A percentile compares a stretch with the other conserved stretches of the same genome.
Evolutionary conservation across 2,329 filamentous ascomycete genomes (phyloP).

Genomic region (Aspergillus puulaauensis): DNA sequence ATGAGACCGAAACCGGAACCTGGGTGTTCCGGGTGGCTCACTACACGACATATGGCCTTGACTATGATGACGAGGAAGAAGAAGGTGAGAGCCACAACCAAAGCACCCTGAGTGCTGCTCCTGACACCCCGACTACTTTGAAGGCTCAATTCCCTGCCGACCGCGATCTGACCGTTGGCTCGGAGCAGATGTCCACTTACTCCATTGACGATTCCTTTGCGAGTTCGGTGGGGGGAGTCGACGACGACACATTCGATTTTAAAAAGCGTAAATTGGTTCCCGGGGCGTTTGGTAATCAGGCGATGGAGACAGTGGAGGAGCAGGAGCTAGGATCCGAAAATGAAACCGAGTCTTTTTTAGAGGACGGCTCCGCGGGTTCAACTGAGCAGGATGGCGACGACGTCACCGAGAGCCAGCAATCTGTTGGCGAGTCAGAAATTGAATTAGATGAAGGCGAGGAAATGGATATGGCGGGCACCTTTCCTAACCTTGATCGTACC

Average conservation of each 20-base stretch:
- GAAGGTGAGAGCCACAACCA: slow-evolving; percentile 54
- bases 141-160: slow-evolving; percentile 35
- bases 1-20: slow-evolving; percentile 74
- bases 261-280: slow-evolving; percentile 61
- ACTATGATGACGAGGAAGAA: slow-evolving; percentile 73
- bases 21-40: slow-evolving; percentile 96
- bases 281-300: slow-evolving; percentile 73
- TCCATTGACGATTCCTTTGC: slow-evolving; percentile 44
- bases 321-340: slow-evolving; percentile 37
- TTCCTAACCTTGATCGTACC: slow-evolving; percentile 70
- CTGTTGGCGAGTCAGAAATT: slow-evolving; percentile 62
- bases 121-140: slow-evolving; percentile 49
- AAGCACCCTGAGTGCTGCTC: slow-evolving; percentile 52
- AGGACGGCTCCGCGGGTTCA: slow-evolving; percentile 83
- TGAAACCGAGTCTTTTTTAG: slow-evolving; percentile 78
- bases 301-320: slow-evolving; percentile 55
- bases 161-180: slow-evolving; percentile 32
- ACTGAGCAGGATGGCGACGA: slow-evolving; percentile 58
- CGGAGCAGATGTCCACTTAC: slow-evolving; percentile 39
- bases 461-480: slow-evolving; percentile 82
- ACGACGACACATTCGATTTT: slow-evolving; percentile 61
- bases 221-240: slow-evolving; percentile 39
- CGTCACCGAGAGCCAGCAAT: slow-evolving; percentile 51
- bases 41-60: slow-evolving; percentile 91
- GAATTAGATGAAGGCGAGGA: slow-evolving; percentile 65